phyloP scores from a whole-genome alignment of 2,329 filamentous ascomycete species.

The Salinomyces thailandicus region DNA sequence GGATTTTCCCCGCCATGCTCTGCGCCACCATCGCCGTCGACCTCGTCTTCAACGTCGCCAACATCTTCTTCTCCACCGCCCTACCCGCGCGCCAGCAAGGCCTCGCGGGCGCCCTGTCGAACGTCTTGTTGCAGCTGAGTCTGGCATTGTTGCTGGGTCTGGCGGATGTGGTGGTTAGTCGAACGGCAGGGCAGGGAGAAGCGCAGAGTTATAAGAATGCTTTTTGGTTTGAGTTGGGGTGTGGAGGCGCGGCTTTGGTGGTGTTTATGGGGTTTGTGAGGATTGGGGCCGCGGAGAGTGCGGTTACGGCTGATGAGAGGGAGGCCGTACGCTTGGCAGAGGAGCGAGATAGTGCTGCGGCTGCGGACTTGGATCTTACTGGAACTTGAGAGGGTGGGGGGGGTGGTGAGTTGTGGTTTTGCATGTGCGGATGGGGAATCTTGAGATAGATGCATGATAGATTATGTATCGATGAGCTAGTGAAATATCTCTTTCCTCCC shows the following conservation, averaged over 20 bases:
- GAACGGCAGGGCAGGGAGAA: constrained; percentile 34
- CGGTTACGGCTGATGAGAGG: constrained; percentile 49
- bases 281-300: constrained; percentile 46
- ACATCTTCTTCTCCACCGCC: constrained; percentile 62
- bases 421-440: too few relatives aligned
- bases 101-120: constrained; percentile 60
- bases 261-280: constrained; percentile 46
- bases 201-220: constrained; percentile 51
- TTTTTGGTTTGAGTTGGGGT: constrained; percentile 56
- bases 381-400: too few relatives aligned
- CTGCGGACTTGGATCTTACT: too few relatives aligned
- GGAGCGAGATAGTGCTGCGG: not conserved
- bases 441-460: too few relatives aligned
- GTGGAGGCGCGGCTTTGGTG: constrained; percentile 42
- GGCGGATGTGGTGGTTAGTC: constrained; percentile 50
- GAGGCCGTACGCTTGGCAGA: constrained; percentile 16
- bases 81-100: constrained; percentile 58
- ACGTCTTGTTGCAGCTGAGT: constrained; percentile 59
- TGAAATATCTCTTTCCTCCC: too few relatives aligned
- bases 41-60: constrained; percentile 63
- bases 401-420: too few relatives aligned
- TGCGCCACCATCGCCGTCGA: constrained; percentile 64
- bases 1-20: constrained; percentile 60
- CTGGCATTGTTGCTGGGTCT: constrained; percentile 63
- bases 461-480: too few relatives aligned